Evolutionary conservation across 1,284 basidiomycete genomes (phyloP).

Genomic region (Phellopilus nigrolimitatus): DNA sequence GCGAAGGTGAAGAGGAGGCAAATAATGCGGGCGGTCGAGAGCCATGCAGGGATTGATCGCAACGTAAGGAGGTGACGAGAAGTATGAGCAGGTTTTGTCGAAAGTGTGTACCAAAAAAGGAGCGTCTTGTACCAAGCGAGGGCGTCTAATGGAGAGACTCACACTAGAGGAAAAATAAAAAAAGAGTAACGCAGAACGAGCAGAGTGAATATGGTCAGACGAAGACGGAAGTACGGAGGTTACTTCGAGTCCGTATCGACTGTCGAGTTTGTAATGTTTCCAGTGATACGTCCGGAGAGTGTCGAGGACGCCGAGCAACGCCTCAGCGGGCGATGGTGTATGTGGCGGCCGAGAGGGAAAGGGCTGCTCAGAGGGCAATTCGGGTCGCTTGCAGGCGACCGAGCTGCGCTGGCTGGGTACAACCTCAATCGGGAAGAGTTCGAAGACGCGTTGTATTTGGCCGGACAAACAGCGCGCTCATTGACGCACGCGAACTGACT

Average conservation of each 20-base stretch:
- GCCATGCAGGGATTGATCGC: conserved; percentile 8
- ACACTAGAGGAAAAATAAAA: background rate
- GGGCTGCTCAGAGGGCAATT: too few species aligned
- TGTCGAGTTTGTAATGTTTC: background rate
- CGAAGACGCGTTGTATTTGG: too few species aligned
- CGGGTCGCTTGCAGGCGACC: too few species aligned
- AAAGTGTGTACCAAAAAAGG: background rate
- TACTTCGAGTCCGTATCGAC: background rate
- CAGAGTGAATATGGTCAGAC: background rate
- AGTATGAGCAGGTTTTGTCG: background rate
- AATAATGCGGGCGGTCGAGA: conserved; percentile 10
- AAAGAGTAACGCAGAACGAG: background rate
- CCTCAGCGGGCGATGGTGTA: background rate
- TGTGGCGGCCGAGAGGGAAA: too few species aligned
- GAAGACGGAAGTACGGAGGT: too few species aligned
- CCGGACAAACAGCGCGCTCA: too few species aligned
- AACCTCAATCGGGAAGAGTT: too few species aligned
- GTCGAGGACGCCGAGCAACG: background rate
- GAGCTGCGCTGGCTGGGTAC: too few species aligned
- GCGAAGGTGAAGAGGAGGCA: conserved; percentile 8
- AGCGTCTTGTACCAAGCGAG: background rate
- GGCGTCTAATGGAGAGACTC: background rate
- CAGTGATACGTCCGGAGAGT: background rate
- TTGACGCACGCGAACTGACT: too few species aligned
- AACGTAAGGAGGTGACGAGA: background rate